These are phyloP conservation scores for Xylaria sp. DNA, from an alignment of 2,329 filamentous ascomycete species.

Conservation along the genomic window DNA sequence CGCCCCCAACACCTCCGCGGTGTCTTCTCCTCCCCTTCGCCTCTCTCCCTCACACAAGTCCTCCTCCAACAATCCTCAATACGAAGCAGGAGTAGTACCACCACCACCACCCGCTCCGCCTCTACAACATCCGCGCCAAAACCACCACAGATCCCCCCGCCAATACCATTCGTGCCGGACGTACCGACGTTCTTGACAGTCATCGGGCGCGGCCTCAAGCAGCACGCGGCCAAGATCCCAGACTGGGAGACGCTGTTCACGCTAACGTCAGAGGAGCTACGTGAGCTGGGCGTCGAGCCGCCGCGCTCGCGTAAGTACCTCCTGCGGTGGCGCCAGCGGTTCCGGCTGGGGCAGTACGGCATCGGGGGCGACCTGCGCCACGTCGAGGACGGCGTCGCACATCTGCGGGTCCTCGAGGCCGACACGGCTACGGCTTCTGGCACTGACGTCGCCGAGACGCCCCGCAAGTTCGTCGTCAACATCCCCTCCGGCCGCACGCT, in stretches of 20 bases:
- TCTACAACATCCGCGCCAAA: conserved; percentile 25
- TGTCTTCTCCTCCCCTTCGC: conserved; percentile 28
- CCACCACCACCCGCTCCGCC: conserved; percentile 24
- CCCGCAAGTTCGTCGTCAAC: conserved; percentile 65
- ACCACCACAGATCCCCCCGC: conserved; percentile 64
- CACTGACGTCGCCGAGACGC: conserved; percentile 50
- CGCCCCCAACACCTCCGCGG: conserved; percentile 47
- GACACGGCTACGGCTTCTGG: conserved; percentile 54
- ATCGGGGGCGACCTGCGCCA: conserved; percentile 83
- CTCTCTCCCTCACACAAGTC: conserved; percentile 15
- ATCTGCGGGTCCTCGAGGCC: conserved; percentile 50
- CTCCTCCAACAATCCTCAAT: conserved; percentile 27
- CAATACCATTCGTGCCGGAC: conserved; percentile 88
- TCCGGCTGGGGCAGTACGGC: conserved; percentile 80
- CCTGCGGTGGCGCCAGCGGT: conserved; percentile 87
- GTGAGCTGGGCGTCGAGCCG: conserved; percentile 87
- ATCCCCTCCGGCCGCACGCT: conserved; percentile 60
- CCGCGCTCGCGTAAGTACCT: conserved; percentile 85
- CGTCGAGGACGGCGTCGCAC: conserved; percentile 61
- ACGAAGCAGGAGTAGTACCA: conserved; percentile 21
- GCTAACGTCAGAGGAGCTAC: conserved; percentile 79
- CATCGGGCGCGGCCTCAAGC: conserved; percentile 87
- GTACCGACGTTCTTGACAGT: conserved; percentile 86
- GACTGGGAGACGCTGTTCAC: conserved; percentile 93
- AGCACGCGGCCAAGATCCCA: conserved; percentile 86